Base-by-base conservation (phyloP, 1,284 basidiomycete genomes). In the Apiotrichum domesticum region DNA sequence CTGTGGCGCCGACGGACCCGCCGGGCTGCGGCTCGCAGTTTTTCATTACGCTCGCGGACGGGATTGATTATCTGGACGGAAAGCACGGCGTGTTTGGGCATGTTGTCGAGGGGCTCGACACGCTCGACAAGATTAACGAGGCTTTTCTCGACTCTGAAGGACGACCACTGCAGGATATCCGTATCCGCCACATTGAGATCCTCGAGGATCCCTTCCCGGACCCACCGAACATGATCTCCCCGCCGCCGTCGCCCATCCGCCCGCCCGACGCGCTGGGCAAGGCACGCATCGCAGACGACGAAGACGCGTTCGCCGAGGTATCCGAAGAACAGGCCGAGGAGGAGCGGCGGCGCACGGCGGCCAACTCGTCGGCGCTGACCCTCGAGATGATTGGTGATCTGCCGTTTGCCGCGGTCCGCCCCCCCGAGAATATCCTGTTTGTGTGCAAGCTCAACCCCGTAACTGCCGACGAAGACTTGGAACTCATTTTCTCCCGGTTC, bases 311-410 rank as follows among this genome's bases (percentile, higher is more conserved):
- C 29, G 44, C 62, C 35, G 46, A 64, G 41, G 39, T 69, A 3
- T 85, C 87, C 0, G 88, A 90, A 63, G 89, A 92, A 61, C 87
- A 90, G 59, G 85, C 85, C 44, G 95, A 95, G 66, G 82, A 82
- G 14, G 79, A 84, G 48, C 84, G 88, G 10, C 85, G 93, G 10
- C 83, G 86, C 71, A 87, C 87, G 57, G 93, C 93, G 0, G 94
- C 95, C 0, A 84, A 85, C 2, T 92, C 94, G 0, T 92, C 92
- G 42, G 96, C 95, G 0, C 79, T 99, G 39, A 98, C 96, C 2
- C 84, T 99, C 51, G 96, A 99, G 75, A 98, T 99, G 92, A 95
- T 98, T 58, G 95, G 95, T 48, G 96, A 99, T 75, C 80, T 98
- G 53, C 96, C 96, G 0, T 98, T 98, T 70, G 96, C 95, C 15